Conservation (phyloP, 176 grass and related monocot genomes). For the Pontederia paniculata region DNA sequence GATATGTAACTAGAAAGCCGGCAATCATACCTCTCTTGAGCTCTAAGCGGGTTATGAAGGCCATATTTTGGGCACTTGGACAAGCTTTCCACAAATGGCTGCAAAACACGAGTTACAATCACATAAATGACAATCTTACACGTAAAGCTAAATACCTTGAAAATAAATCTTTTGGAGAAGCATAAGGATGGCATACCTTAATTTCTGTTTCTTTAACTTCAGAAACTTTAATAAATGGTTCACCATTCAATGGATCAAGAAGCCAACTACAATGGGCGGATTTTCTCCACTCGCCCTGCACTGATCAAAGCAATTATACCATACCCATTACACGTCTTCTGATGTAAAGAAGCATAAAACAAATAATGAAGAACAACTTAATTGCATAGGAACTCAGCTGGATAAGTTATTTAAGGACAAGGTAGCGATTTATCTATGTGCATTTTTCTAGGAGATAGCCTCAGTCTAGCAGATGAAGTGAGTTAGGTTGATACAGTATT, state of each 20-base stretch:
- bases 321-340: background rate
- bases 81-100: constrained; percentile 85
- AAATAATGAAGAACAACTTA: too few species aligned
- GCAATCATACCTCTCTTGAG: constrained; percentile 60
- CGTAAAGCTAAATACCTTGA: background rate
- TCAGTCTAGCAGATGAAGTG: too few species aligned
- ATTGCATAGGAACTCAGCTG: too few species aligned
- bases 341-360: too few species aligned
- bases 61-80: constrained; percentile 84
- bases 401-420: too few species aligned
- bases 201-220: constrained; percentile 73
- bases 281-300: constrained; percentile 68
- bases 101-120: constrained; percentile 15
- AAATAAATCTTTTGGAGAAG: constrained; percentile 2
- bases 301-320: constrained; percentile 27
- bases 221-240: constrained; percentile 71
- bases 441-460: too few species aligned
- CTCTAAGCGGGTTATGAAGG: constrained; percentile 85
- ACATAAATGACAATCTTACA: constrained; percentile 5
- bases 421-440: too few species aligned
- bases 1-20: constrained; percentile 2
- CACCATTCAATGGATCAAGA: constrained; percentile 81
- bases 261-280: constrained; percentile 61
- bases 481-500: too few species aligned
- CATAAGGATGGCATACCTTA: constrained; percentile 30